A percentile compares a stretch with the other conserved stretches of the same genome.
phyloP scores from a whole-genome alignment of 345 rosid species.

The Eucalyptus curtisii region DNA sequence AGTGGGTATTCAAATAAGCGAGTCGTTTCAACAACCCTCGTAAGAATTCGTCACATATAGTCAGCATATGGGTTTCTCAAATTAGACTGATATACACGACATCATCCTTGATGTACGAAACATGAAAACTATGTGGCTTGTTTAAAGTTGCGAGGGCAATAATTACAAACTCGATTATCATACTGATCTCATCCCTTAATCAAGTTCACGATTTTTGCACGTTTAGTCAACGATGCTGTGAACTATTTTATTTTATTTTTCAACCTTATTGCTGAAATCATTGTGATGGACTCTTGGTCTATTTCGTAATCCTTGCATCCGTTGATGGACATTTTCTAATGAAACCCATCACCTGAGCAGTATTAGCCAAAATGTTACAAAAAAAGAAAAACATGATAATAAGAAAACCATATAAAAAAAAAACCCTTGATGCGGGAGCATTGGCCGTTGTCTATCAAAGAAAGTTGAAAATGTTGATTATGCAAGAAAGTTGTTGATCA shows the following conservation, averaged over 20 bases:
- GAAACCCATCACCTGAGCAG: too few species aligned
- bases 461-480: too few species aligned
- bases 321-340: too few species aligned
- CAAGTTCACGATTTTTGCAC: background rate
- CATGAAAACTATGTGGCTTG: background rate
- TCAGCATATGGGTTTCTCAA: background rate
- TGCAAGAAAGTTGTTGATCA: accelerated
- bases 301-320: too few species aligned
- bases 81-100: background rate
- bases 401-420: too few species aligned
- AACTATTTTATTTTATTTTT: background rate
- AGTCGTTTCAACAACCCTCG: background rate
- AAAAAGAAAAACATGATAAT: too few species aligned
- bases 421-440: too few species aligned
- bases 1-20: background rate
- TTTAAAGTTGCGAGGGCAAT: background rate
- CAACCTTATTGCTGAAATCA: background rate
- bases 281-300: background rate
- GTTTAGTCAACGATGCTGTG: background rate
- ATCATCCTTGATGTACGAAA: background rate
- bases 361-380: too few species aligned
- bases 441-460: too few species aligned
- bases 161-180: background rate
- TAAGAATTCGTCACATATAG: background rate
- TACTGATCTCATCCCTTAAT: background rate